Evolutionary conservation across 1,139 yeast genomes (phyloP).

Genomic region (Eremothecium cymbalariae): DNA sequence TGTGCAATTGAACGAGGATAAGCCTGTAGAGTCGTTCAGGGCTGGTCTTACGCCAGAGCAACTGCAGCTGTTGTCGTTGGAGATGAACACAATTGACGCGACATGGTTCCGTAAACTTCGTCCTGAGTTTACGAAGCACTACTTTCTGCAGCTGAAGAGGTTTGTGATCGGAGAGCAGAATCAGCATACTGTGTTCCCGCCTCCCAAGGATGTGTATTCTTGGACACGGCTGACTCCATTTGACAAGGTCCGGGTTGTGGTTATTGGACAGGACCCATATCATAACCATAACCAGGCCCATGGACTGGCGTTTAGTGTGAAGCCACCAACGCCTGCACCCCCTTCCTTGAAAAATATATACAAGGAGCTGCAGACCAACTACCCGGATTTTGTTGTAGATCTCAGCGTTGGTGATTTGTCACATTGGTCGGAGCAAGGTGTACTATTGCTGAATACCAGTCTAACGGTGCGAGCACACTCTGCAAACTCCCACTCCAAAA

Average conservation of each 20-base stretch:
- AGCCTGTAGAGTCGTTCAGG: conserved; percentile 39
- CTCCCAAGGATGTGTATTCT: conserved; percentile 67
- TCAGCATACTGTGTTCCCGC: conserved; percentile 56
- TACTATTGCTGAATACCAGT: conserved; percentile 76
- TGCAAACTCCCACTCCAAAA: conserved; percentile 84
- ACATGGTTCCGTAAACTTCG: conserved; percentile 71
- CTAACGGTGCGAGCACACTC: conserved; percentile 89
- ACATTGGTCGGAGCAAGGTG: conserved; percentile 86
- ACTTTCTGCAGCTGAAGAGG: conserved; percentile 62
- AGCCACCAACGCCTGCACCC: conserved; percentile 77
- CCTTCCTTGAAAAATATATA: conserved; percentile 86
- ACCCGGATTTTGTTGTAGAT: conserved; percentile 52
- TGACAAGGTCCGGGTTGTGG: conserved; percentile 60
- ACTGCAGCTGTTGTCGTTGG: conserved; percentile 50
- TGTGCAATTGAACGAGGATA: conserved; percentile 11
- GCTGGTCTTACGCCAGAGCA: conserved; percentile 46
- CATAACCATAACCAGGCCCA: conserved; percentile 92
- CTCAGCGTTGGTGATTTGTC: conserved; percentile 56
- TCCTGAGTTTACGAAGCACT: conserved; percentile 73
- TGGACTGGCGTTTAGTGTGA: conserved; percentile 89
- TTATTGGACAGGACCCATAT: conserved; percentile 95
- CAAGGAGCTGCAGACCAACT: conserved; percentile 66
- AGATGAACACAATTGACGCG: conserved; percentile 59
- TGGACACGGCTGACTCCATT: conserved; percentile 90
- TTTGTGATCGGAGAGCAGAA: conserved; percentile 22